Conservation (phyloP, 306 rosid species). For the Pachyrhizus erosus region DNA sequence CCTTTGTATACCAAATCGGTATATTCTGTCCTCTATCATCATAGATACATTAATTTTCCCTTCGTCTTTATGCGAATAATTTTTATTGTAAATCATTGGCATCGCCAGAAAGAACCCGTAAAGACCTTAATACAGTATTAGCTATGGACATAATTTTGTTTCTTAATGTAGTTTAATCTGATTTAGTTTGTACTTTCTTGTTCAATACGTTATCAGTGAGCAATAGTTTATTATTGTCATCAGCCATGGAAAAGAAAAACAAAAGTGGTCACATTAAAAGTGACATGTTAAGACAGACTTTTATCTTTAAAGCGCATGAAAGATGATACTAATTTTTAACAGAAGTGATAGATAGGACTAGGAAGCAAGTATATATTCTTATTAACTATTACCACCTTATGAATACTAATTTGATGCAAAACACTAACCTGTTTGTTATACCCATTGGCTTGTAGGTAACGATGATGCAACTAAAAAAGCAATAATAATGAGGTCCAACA, state of each 20-base stretch:
- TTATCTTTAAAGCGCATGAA: no score
- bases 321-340: no score
- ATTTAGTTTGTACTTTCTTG: background rate
- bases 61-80: background rate
- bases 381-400: no score
- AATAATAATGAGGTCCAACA: no score
- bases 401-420: no score
- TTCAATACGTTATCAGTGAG: background rate
- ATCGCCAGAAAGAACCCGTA: background rate
- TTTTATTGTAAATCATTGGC: background rate
- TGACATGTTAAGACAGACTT: no score
- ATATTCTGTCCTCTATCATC: background rate
- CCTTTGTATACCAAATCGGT: background rate
- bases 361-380: no score
- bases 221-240: background rate
- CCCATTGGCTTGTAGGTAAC: no score
- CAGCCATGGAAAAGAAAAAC: background rate
- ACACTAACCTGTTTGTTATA: no score
- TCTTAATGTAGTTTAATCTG: background rate
- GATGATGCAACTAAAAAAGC: no score
- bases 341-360: no score
- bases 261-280: background rate
- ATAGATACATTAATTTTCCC: background rate
- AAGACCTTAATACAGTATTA: background rate
- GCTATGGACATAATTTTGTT: background rate